Base-by-base conservation (phyloP, 1,284 basidiomycete genomes). In the Volvariella surrecta region DNA sequence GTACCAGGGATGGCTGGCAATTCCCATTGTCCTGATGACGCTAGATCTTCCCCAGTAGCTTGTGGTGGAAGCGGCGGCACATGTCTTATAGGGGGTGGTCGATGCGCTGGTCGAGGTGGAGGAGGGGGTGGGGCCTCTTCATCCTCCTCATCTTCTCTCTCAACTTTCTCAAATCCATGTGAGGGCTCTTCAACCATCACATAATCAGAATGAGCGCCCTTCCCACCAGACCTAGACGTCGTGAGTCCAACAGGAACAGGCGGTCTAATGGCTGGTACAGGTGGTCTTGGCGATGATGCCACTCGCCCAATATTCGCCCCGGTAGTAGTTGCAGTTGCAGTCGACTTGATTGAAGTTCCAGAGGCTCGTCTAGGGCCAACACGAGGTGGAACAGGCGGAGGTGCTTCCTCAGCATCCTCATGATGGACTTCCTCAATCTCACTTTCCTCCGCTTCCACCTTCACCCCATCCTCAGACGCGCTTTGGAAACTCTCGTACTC, bases 391-490 rank as follows among this genome's bases (percentile, higher is more conserved):
- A 62, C 50, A 4, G 63, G 60, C 42, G 74, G 71, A n/a, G 68
- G 62, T 3, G 59, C 55, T 38, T 63, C 68, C 34, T 68, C 70
- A 44, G 67, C 63, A 45, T 68, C 64, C 43, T 68, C 70, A 46
- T 77, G 65, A 3, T 59, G 63, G 13, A 82, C 70, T 48, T 82
- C 79, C 51, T 83, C 82, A 6, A 76, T 62, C 56, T 84, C 80
- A 50, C 76, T 82, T 48, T 82, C 79, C 52, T 83, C 81, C 4
- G 71, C 74, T 46, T 81, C 79, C 11, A 77, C 72, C 35, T 69
- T 68, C 18, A 79, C 76, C 15, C 73, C 74, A 45, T 83, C 81
- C 17, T 79, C 76, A 6, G 73, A 74, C 13, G 58, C 53, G 50
- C 66, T 71, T 32, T 62, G 70, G 17, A 58, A 57, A 50, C 66